A percentile compares a stretch with the other conserved stretches of the same genome.
Conservation (phyloP, 2,329 filamentous ascomycete species). For the Ophiostoma perfectum region DNA sequence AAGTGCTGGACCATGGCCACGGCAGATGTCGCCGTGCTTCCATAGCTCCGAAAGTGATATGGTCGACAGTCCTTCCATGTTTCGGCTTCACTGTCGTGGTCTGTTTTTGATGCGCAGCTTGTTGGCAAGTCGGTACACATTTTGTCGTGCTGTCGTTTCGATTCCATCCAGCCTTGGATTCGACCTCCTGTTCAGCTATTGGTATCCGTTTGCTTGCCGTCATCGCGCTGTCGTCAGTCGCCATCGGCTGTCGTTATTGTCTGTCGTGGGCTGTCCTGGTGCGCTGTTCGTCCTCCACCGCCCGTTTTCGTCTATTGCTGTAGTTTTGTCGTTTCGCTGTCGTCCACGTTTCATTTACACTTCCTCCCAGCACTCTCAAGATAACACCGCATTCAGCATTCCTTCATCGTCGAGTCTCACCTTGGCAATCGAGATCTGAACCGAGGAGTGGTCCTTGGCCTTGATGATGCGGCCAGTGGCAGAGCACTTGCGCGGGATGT, state of each 20-base stretch:
- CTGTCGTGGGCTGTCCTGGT: neutral
- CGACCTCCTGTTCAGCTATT: too few species aligned
- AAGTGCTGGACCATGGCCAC: too few species aligned
- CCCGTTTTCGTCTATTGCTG: neutral
- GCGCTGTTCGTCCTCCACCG: too few species aligned
- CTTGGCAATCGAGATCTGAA: constrained; percentile 95
- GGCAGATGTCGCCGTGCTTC: too few species aligned
- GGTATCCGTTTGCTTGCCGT: too few species aligned
- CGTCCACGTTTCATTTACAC: neutral
- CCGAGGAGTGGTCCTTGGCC: constrained; percentile 98
- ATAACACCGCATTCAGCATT: neutral
- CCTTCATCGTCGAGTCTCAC: constrained; percentile 19
- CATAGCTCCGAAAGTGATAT: too few species aligned
- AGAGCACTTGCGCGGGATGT: constrained; percentile 98
- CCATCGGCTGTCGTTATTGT: neutral
- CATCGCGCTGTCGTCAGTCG: neutral
- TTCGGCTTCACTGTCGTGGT: too few species aligned
- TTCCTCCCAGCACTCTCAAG: neutral
- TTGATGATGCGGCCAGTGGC: constrained; percentile 99
- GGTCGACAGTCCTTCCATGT: too few species aligned
- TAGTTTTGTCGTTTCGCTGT: neutral
- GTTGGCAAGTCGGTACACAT: too few species aligned
- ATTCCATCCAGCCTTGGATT: too few species aligned
- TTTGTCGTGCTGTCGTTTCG: too few species aligned
- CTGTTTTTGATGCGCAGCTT: too few species aligned